Conservation (phyloP, 2,329 filamentous ascomycete species). For the Penicillium decumbens region DNA sequence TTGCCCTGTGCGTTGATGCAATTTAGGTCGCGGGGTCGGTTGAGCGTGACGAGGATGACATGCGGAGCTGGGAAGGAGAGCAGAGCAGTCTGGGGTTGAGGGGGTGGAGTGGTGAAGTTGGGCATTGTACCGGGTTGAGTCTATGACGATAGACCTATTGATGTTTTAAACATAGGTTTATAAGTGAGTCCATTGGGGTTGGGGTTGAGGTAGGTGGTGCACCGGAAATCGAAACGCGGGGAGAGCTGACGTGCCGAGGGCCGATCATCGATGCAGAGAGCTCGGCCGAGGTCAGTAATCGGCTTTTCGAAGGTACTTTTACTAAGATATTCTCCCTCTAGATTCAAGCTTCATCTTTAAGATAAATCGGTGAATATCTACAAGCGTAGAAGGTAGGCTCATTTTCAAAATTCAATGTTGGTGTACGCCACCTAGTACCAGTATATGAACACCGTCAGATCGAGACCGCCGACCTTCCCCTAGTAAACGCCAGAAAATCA, state of each 20-base stretch:
- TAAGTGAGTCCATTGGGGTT: not conserved
- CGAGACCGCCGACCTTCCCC: conserved; percentile 9
- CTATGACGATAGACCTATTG: not conserved
- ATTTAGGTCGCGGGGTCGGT: conserved; percentile 43
- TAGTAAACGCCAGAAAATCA: conserved; percentile 15
- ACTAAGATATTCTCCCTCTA: not conserved
- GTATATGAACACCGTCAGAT: conserved; percentile 11
- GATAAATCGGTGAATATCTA: not conserved
- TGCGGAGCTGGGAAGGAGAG: conserved; percentile 44
- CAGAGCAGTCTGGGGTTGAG: conserved; percentile 29
- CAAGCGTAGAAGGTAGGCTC: not conserved
- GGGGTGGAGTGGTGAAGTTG: conserved; percentile 29
- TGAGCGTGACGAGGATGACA: conserved; percentile 48
- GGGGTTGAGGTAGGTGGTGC: not conserved
- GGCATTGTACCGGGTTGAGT: conserved; percentile 16
- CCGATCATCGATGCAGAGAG: conserved; percentile 13
- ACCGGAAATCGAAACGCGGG: conserved; percentile 12
- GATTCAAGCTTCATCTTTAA: not conserved
- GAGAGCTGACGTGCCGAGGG: conserved; percentile 21
- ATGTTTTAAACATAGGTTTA: not conserved
- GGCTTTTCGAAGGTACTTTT: not conserved
- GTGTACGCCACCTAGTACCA: not conserved
- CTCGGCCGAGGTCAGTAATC: not conserved
- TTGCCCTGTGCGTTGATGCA: conserved; percentile 43
- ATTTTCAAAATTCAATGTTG: not conserved